A percentile compares a stretch with the other conserved stretches of the same genome.
Evolutionary conservation across 495 filamentous ascomycete genomes (phyloP).

Genomic region (Filosporella fistucella): DNA sequence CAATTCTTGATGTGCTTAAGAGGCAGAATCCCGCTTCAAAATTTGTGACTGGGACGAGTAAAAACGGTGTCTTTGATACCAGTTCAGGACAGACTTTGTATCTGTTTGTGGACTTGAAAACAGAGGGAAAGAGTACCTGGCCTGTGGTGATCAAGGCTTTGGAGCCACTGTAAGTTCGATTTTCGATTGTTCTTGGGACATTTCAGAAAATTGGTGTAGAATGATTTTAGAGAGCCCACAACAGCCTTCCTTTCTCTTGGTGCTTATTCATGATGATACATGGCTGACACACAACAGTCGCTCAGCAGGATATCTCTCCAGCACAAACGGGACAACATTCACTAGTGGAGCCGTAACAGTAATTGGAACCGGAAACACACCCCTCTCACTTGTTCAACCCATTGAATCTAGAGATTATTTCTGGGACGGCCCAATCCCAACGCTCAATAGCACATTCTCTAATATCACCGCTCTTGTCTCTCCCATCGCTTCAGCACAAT

Average conservation of each 20-base stretch:
- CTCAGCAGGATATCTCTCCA: conserved; percentile 34
- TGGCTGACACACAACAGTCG: conserved; percentile 14
- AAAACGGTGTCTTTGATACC: conserved; percentile 57
- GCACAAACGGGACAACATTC: conserved; percentile 32
- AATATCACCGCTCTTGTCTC: conserved; percentile 43
- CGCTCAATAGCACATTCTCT: conserved; percentile 36
- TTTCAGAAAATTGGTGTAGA: too few relatives aligned
- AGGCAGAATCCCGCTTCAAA: conserved; percentile 38
- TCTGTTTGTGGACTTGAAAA: conserved; percentile 71
- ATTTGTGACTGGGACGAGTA: conserved; percentile 29
- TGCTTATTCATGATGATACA: not conserved
- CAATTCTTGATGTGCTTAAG: conserved; percentile 52
- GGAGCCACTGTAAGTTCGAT: conserved; percentile 48
- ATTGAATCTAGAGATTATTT: conserved; percentile 52
- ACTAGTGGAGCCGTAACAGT: conserved; percentile 61
- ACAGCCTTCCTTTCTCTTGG: not conserved
- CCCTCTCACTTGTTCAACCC: conserved; percentile 53
- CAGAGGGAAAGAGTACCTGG: conserved; percentile 41
- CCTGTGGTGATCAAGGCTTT: conserved; percentile 56
- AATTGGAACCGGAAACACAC: conserved; percentile 73
- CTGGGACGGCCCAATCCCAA: conserved; percentile 54
- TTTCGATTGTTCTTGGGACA: too few relatives aligned
- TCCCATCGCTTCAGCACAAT: conserved; percentile 47
- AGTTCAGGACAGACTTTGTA: conserved; percentile 46
- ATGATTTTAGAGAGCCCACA: too few relatives aligned